Conservation (phyloP, 441 rosid species). For the Eruca vesicaria region DNA sequence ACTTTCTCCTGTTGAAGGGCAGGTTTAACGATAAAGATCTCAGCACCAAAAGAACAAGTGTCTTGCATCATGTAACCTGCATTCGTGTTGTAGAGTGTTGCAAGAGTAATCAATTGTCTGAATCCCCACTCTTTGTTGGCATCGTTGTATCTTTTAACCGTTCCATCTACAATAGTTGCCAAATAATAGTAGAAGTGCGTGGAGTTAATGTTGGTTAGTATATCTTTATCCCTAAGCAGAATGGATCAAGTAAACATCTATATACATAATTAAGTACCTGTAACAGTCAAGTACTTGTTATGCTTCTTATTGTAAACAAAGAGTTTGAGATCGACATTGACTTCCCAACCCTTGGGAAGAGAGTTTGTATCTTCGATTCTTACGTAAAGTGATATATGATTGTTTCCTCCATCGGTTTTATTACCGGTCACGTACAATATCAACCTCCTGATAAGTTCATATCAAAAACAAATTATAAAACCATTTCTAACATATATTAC, state of each 20-base stretch:
- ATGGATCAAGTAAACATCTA: background rate
- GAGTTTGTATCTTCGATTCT: conserved; percentile 30
- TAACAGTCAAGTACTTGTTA: conserved; percentile 22
- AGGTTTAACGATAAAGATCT: conserved; percentile 2
- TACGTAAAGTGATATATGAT: conserved; percentile 36
- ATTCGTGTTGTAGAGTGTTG: conserved; percentile 17
- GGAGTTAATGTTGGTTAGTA: background rate
- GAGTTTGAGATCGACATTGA: conserved; percentile 35
- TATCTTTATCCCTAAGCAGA: background rate
- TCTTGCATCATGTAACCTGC: conserved; percentile 27
- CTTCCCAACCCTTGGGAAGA: conserved; percentile 37
- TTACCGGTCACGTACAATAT: conserved; percentile 23
- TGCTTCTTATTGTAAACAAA: conserved; percentile 32
- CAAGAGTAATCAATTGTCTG: conserved; percentile 24
- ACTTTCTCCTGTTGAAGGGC: conserved; percentile 4
- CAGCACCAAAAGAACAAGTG: conserved; percentile 14
- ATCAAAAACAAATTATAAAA: too few species aligned
- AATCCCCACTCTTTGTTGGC: conserved; percentile 22
- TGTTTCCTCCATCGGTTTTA: conserved; percentile 10
- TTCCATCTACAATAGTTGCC: conserved; percentile 1
- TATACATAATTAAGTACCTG: conserved; percentile 29
- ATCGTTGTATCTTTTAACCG: background rate
- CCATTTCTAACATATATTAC: too few species aligned
- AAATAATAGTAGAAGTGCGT: background rate
- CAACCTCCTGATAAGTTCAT: conserved; percentile 17